A percentile compares a stretch with the other conserved stretches of the same genome.
Evolutionary conservation across 441 rosid genomes (phyloP).

Genomic region (Pelargonium citronellum): DNA sequence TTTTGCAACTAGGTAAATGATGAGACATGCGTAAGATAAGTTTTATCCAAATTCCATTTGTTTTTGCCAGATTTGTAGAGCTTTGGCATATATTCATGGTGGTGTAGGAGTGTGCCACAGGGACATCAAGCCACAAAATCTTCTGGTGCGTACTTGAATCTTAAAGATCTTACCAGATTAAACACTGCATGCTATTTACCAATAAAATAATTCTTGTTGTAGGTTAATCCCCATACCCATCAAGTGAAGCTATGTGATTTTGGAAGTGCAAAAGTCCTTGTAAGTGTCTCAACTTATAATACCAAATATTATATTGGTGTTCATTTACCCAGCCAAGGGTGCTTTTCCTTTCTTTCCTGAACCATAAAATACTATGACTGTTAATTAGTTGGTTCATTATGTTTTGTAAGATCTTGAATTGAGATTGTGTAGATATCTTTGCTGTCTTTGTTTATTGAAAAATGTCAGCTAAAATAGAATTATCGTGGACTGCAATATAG

Average conservation of each 20-base stretch:
- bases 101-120: conserved; percentile 71
- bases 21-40: background rate
- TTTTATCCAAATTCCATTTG: background rate
- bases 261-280: conserved; percentile 94
- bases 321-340: background rate
- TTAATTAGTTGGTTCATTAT: background rate
- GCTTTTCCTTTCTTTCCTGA: background rate
- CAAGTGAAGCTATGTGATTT: conserved; percentile 83
- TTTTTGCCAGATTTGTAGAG: conserved; percentile 65
- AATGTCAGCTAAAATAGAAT: too few relatives aligned
- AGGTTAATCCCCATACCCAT: conserved; percentile 78
- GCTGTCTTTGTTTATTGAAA: background rate
- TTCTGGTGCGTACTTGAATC: conserved; percentile 44
- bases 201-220: conserved; percentile 25
- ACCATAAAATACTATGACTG: background rate
- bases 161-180: background rate
- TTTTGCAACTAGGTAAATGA: too few relatives aligned
- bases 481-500: too few relatives aligned
- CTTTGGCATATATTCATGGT: conserved; percentile 49
- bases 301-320: conserved; percentile 1
- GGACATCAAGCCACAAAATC: conserved; percentile 85
- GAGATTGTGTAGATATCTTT: background rate
- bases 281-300: conserved; percentile 24
- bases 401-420: background rate
- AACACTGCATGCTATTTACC: background rate